Evolutionary conservation across 2,329 filamentous ascomycete genomes (phyloP), one percentile per base, ranked within the genome.

Genomic region (Paecilomyces fulvus): DNA sequence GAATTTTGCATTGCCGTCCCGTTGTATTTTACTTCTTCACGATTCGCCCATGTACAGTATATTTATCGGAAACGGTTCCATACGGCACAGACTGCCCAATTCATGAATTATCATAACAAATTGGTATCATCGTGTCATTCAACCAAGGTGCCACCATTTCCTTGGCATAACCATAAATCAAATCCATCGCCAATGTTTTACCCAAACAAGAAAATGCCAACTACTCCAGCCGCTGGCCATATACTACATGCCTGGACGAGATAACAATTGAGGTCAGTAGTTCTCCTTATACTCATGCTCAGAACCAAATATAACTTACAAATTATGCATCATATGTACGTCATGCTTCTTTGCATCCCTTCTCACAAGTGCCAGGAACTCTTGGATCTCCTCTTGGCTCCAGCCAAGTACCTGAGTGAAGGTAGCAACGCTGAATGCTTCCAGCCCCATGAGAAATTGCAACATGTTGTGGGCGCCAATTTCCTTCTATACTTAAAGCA

Each of bases 391-490:
- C 48, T 65, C 59, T 17, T 63, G 31, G 21, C 37, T 52, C 65
- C 65, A 67, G 8, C 62, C 61, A 4, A 66, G 55, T 3, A 61
- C 57, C 14, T 65, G 61, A 1, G 66, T 68, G 51, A 67, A 66
- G 53, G 65, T 51, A 3, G 59, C 58, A n/a, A 65, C 61, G 7
- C 60, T 63, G 56, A 67, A 68, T 9, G 63, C 65, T 51, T 67
- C 63, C 21, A 67, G 60, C 7, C 64, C 66, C n/a, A 62, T 62
- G 9, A 68, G 59, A n/a, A 60, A 58, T 23, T 58, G 60, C 3
- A 67, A 53, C 62, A 68, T 59, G 14, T 63, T 64, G 17, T 62
- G 56, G 9, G 59, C 58, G 9, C 61, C 62, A 5, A 65, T 52
- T 7, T 53, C 46, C 33, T 59, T 58, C 56, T 65, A 51, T 14